Evolutionary conservation across 2,329 filamentous ascomycete genomes (phyloP).

Genomic region (Talaromyces funiculosus): DNA sequence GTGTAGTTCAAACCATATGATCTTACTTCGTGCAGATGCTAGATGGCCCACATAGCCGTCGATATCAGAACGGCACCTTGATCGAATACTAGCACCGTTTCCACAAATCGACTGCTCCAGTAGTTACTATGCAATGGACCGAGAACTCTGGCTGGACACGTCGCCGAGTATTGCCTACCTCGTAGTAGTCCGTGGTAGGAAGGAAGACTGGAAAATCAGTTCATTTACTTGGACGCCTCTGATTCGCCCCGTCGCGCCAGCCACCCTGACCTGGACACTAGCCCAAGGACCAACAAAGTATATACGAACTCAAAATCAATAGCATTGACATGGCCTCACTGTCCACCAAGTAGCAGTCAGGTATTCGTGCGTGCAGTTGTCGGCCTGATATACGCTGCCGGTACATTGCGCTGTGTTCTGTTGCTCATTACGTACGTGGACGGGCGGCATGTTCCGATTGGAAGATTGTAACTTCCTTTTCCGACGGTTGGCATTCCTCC

Average conservation of each 20-base stretch:
- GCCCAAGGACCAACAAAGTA: background rate
- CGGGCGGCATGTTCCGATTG: slow-evolving; percentile 3
- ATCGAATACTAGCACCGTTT: too few species aligned
- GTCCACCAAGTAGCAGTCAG: slow-evolving; percentile 3
- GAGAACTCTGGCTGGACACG: background rate
- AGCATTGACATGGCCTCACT: background rate
- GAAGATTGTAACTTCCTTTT: background rate
- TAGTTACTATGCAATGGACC: too few species aligned
- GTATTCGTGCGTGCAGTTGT: background rate
- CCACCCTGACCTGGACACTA: background rate
- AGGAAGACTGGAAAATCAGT: background rate
- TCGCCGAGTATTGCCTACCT: background rate
- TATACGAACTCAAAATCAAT: background rate
- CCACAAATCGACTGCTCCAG: too few species aligned
- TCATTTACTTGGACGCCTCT: background rate
- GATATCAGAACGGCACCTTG: background rate
- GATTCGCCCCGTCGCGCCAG: background rate
- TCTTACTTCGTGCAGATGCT: background rate
- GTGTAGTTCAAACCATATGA: slow-evolving; percentile 2
- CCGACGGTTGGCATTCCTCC: background rate
- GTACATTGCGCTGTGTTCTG: background rate
- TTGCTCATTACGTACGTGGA: background rate
- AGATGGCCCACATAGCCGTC: background rate
- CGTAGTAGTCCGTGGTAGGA: background rate
- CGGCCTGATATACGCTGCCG: background rate